Evolutionary conservation across 352 stramenopile species (phyloP), one percentile per base, ranked within the genome.

Genomic region (Phytopythium cucurbitacearum): DNA sequence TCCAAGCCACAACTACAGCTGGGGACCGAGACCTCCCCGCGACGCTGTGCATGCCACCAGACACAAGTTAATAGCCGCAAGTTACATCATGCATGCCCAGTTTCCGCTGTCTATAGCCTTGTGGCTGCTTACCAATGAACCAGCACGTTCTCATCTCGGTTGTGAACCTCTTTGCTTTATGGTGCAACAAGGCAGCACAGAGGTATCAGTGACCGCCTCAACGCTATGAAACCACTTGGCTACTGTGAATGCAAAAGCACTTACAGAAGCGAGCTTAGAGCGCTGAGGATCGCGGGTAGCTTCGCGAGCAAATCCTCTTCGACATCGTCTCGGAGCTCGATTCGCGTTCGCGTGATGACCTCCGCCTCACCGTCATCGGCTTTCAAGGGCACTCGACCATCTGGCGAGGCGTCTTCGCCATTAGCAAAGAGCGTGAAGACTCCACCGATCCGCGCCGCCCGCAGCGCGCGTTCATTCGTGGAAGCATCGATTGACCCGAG

Each of bases 401-500:
- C 21, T 28, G 46, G 43, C 48, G 41, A 60, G 37, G 28, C 58
- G 38, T 53, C 49, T 40, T 79, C 69, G 36, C 59, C 57, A 15
- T 39, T 32, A 2, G 61, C 66, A 2, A 89, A 62, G 40, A 91
- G 57, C 35, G 69, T 65, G 11, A 91, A 51, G 3, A 64, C 53
- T 12, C 62, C 61, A n/a, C 62, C 53, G 41, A 91, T 75, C 42
- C 66, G 64, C 38, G 64, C 56, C 43, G 48, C 40, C 10, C 55
- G 49, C 35, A 89, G 56, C 40, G 65, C 78, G 0, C 5, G 16
- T 5, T 39, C 10, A 51, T 91, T 91, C 48, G 51, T 60, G 46
- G 78, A 76, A 4, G 81, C 81, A 49, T 91, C 81, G 33, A 91
- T 80, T 2, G 81, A 87, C 7, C 81, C 78, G 5, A 91, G 47